A percentile compares a stretch with the other conserved stretches of the same genome.
These are phyloP conservation scores for Liquidambar formosana DNA, from an alignment of 164 flowering plant genomes.

Conservation along the genomic window DNA sequence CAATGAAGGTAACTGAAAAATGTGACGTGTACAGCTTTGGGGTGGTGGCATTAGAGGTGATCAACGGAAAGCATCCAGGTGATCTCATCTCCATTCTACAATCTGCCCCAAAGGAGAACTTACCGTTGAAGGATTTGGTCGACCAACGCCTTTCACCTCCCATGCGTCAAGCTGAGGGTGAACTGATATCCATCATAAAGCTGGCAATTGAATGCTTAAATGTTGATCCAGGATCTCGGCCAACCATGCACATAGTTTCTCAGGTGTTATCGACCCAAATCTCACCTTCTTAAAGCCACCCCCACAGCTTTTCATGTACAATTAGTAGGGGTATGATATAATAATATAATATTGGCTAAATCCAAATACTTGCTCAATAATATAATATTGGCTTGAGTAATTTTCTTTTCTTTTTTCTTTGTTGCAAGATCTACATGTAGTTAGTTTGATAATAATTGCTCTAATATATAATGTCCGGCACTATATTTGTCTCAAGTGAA, in stretches of 20 bases:
- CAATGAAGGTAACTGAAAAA: constrained; percentile 26
- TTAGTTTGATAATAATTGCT: too few relatives aligned
- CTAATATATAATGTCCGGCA: too few relatives aligned
- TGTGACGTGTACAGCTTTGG: constrained; percentile 33
- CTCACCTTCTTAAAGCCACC: too few relatives aligned
- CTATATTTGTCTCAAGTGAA: too few relatives aligned
- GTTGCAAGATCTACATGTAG: too few relatives aligned
- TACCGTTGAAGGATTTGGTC: constrained; percentile 1
- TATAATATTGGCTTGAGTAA: too few relatives aligned
- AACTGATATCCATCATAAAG: constrained; percentile 4
- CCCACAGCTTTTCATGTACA: too few relatives aligned
- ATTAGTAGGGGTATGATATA: too few relatives aligned
- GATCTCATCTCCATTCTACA: constrained; percentile 6
- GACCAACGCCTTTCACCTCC: constrained; percentile 28
- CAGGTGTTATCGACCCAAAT: not conserved
- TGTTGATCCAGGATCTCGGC: constrained; percentile 19
- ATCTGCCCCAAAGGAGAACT: not conserved
- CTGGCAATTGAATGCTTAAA: constrained; percentile 22
- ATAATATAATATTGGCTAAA: too few relatives aligned
- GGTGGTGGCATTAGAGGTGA: constrained; percentile 20
- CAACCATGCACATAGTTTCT: constrained; percentile 20
- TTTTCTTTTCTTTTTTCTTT: too few relatives aligned
- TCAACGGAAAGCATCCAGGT: constrained; percentile 27
- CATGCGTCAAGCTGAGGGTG: not conserved
- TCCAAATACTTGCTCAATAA: too few relatives aligned